phyloP scores from a whole-genome alignment of 2,329 filamentous ascomycete species.

The Penicillium sp. region DNA sequence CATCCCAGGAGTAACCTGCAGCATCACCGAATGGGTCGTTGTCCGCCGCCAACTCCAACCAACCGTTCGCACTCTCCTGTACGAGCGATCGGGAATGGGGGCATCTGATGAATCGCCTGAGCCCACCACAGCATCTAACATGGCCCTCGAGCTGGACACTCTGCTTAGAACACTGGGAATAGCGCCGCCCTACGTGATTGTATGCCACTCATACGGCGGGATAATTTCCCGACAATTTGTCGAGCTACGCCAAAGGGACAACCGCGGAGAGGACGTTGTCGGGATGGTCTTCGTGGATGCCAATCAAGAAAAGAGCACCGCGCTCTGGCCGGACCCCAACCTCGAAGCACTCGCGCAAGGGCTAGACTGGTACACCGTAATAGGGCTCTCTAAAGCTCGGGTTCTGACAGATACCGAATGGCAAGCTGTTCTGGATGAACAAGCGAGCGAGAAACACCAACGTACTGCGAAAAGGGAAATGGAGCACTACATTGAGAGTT shows the following conservation, averaged over 20 bases:
- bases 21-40: conserved; percentile 8
- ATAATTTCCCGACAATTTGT: conserved; percentile 17
- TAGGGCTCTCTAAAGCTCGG: neutral
- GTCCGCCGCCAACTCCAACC: conserved; percentile 6
- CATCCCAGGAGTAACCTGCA: conserved; percentile 7
- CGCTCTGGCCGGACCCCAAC: conserved; percentile 10
- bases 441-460: conserved; percentile 2
- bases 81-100: conserved; percentile 11
- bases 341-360: neutral
- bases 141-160: conserved; percentile 7
- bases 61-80: neutral
- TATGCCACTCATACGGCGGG: conserved; percentile 19
- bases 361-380: conserved; percentile 1
- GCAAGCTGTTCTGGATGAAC: conserved; percentile 3
- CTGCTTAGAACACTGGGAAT: conserved; percentile 3
- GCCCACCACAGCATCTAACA: conserved; percentile 4
- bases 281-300: conserved; percentile 19
- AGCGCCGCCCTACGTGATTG: conserved; percentile 4
- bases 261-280: conserved; percentile 2
- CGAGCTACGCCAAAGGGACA: conserved; percentile 3
- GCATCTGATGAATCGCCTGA: conserved; percentile 4
- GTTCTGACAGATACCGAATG: conserved; percentile 7
- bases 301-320: conserved; percentile 16
- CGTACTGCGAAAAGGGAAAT: conserved; percentile 5
- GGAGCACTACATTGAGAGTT: conserved; percentile 8